Base-by-base conservation (phyloP, 1,284 basidiomycete species). In the Wolfiporia cocos region DNA sequence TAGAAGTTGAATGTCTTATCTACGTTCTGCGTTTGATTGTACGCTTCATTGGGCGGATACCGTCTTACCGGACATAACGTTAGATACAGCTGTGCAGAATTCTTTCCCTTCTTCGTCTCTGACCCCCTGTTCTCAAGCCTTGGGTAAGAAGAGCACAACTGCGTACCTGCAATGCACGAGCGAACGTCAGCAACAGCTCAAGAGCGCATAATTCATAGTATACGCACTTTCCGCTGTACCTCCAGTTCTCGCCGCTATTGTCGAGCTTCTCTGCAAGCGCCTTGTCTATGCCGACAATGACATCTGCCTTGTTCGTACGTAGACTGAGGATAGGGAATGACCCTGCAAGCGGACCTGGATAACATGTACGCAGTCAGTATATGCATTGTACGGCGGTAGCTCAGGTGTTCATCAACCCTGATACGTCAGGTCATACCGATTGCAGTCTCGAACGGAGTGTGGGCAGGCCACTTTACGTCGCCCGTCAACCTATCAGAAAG, bases 281-380 rank as follows among this genome's bases (percentile, higher is more conserved):
- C 43, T 76, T 67, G 2, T 76, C 64, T 4, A 95, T 71, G 2
- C 86, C 91, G 11, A 92, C 90, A 24, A 87, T 87, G 1, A 97
- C 93, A 57, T 98, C 94, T 0, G 95, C 95, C 64, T 99, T 98
- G 70, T 90, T 93, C 1, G 95, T 99, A 19, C 95, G 78, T 45
- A 97, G 66, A 52, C 88, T 91, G 22, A 96, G 66, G 18, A 96
- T 63, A 3, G 86, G 85, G 62, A 96, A 85, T 6, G 81, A 69
- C 2, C 91, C 88, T 0, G 79, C 78, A 14, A 95, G 64, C 0
- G 89, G 86, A 3, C 89, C 88, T 89, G 50, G 30, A 20, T 6
- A 47, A 5, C 19, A 23, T 38, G 20, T n/a, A n/a, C n/a, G n/a
- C n/a, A n/a, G n/a, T n/a, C n/a, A n/a, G n/a, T n/a, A n/a, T n/a